Evolutionary conservation across 345 rosid species (phyloP).

Genomic region (Bretschneidera sinensis): DNA sequence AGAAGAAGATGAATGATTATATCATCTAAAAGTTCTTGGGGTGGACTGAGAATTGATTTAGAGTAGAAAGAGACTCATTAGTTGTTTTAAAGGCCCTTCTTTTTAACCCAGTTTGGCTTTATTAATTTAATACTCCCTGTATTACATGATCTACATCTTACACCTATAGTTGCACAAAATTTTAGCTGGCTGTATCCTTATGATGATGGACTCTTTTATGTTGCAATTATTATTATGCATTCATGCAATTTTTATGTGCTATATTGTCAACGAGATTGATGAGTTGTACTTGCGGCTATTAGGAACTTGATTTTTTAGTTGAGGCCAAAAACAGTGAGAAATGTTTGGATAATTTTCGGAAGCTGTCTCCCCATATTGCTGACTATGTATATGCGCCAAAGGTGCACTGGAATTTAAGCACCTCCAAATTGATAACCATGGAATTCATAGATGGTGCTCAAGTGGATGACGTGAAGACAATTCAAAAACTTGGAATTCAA

Average conservation of each 20-base stretch:
- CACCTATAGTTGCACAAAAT: too few species aligned
- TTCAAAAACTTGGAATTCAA: constrained; percentile 67
- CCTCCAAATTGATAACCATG: constrained; percentile 86
- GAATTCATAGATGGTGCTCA: constrained; percentile 94
- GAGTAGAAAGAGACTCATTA: too few species aligned
- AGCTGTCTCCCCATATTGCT: constrained; percentile 85
- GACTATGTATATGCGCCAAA: constrained; percentile 75
- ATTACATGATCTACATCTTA: too few species aligned
- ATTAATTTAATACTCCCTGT: too few species aligned
- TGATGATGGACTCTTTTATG: neutral
- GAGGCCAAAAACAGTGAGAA: constrained; percentile 91
- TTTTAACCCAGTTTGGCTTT: too few species aligned
- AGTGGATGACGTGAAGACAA: constrained; percentile 65
- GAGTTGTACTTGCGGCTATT: constrained; percentile 17
- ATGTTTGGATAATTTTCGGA: constrained; percentile 83
- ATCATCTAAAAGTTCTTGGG: too few species aligned
- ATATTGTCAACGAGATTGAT: neutral
- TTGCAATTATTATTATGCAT: neutral
- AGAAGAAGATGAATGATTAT: too few species aligned
- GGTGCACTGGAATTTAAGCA: constrained; percentile 75
- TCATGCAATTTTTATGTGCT: constrained; percentile 10
- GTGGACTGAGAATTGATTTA: too few species aligned
- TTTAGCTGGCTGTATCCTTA: too few species aligned
- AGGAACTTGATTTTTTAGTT: constrained; percentile 88
- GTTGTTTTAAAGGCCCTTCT: too few species aligned